phyloP scores from a whole-genome alignment of 116 monocot genomes.

The Posidonia oceanica region DNA sequence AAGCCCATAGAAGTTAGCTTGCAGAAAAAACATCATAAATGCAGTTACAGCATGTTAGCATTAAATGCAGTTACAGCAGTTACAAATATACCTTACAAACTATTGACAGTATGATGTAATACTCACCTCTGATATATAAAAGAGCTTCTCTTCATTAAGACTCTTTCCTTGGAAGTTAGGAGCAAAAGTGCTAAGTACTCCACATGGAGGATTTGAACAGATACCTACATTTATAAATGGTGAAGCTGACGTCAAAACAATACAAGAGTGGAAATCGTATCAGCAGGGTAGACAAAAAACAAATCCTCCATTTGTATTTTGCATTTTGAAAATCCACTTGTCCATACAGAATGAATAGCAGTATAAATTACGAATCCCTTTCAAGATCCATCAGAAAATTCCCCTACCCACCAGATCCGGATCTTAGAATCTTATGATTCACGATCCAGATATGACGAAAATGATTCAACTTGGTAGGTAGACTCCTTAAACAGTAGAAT shows the following conservation, averaged over 20 bases:
- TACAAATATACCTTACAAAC: neutral
- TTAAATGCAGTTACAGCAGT: neutral
- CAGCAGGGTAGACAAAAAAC: no score
- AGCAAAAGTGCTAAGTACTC: constrained; percentile 31
- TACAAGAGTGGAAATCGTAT: neutral
- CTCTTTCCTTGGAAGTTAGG: constrained; percentile 41
- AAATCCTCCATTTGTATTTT: no score
- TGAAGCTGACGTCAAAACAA: neutral
- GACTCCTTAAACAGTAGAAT: no score
- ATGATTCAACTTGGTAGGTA: no score
- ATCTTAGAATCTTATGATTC: neutral
- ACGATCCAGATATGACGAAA: no score
- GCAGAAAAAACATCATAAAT: neutral
- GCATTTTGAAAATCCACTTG: no score
- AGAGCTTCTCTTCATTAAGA: constrained; percentile 52
- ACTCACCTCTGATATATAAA: constrained; percentile 58
- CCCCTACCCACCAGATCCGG: neutral
- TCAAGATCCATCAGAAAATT: neutral
- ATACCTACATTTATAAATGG: constrained; percentile 27
- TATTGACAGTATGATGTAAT: neutral
- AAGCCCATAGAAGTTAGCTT: neutral
- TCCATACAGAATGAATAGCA: no score
- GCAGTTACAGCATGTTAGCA: neutral
- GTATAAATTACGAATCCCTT: neutral
- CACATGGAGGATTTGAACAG: constrained; percentile 35